Percentiles rank a stretch among this genome's conserved stretches.
phyloP scores from a whole-genome alignment of 2,329 filamentous ascomycete genomes.

The Paecilomyces dactylethromorphus region DNA sequence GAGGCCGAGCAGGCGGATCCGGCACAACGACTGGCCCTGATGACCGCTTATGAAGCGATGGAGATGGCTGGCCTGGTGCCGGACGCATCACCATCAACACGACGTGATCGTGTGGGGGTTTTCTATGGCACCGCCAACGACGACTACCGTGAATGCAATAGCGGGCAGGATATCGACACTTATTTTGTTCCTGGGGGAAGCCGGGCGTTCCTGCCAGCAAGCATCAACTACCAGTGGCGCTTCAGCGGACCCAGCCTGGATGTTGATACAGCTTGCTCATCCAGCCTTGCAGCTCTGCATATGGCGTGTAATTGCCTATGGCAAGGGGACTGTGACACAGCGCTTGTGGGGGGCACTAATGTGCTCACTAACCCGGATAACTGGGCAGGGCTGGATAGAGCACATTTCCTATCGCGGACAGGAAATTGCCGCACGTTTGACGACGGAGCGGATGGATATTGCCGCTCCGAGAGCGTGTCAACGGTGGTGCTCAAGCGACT shows the following conservation, averaged over 20 bases:
- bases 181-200: slow-evolving; percentile 55
- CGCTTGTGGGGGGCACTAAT: slow-evolving; percentile 67
- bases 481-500: slow-evolving; percentile 42
- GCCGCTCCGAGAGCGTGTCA: slow-evolving; percentile 41
- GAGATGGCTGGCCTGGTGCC: slow-evolving; percentile 71
- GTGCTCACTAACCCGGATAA: slow-evolving; percentile 67
- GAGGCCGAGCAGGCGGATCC: slow-evolving; percentile 76
- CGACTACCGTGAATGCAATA: slow-evolving; percentile 62
- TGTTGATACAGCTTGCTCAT: slow-evolving; percentile 67
- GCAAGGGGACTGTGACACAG: slow-evolving; percentile 69
- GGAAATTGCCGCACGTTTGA: slow-evolving; percentile 44
- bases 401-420: not conserved
- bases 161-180: slow-evolving; percentile 60
- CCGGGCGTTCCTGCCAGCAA: slow-evolving; percentile 22
- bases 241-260: slow-evolving; percentile 62
- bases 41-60: slow-evolving; percentile 68
- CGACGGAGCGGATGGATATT: slow-evolving; percentile 43
- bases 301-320: slow-evolving; percentile 63
- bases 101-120: slow-evolving; percentile 55
- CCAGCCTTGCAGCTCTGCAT: slow-evolving; percentile 62
- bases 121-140: slow-evolving; percentile 59
- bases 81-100: slow-evolving; percentile 59
- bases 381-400: slow-evolving; percentile 62
- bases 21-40: slow-evolving; percentile 67
- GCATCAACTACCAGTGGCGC: slow-evolving; percentile 65